Percentiles rank a stretch among this genome's conserved stretches.
Conservation (phyloP, 768 basidiomycete species). For the Kwoniella sp. region DNA sequence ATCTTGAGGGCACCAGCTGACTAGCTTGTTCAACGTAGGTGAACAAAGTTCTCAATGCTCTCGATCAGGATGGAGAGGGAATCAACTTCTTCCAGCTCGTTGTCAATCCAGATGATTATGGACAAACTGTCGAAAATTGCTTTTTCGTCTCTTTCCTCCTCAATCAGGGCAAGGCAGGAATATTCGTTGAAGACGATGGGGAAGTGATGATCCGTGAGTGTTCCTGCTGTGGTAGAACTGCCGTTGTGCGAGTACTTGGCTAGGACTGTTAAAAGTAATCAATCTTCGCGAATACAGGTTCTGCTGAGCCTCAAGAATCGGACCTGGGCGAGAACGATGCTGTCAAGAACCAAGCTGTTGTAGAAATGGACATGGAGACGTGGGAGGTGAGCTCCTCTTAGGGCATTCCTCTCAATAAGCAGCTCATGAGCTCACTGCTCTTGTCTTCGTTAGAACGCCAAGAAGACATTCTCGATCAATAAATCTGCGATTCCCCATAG, state of each 20-base stretch:
- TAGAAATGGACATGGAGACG: slow-evolving; percentile 86
- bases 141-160: slow-evolving; percentile 95
- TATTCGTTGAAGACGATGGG: slow-evolving; percentile 62
- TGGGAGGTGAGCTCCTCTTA: slow-evolving; percentile 69
- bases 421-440: background rate
- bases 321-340: slow-evolving; percentile 69
- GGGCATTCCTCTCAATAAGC: background rate
- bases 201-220: slow-evolving; percentile 72
- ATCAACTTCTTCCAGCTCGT: slow-evolving; percentile 85
- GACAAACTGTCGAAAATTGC: slow-evolving; percentile 93
- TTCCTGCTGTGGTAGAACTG: background rate
- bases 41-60: slow-evolving; percentile 62
- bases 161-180: slow-evolving; percentile 66
- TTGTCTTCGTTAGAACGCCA: slow-evolving; percentile 68
- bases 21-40: slow-evolving; percentile 62
- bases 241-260: no score
- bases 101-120: slow-evolving; percentile 85
- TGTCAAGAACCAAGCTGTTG: slow-evolving; percentile 78
- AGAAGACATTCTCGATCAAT: slow-evolving; percentile 79
- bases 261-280: background rate
- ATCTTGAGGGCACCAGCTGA: background rate
- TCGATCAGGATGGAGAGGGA: slow-evolving; percentile 47
- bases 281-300: slow-evolving; percentile 53
- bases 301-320: slow-evolving; percentile 67
- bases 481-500: slow-evolving; percentile 76